These are phyloP conservation scores for Pythium dissotocum DNA, from an alignment of 352 stramenopile species.

Conservation along the genomic window DNA sequence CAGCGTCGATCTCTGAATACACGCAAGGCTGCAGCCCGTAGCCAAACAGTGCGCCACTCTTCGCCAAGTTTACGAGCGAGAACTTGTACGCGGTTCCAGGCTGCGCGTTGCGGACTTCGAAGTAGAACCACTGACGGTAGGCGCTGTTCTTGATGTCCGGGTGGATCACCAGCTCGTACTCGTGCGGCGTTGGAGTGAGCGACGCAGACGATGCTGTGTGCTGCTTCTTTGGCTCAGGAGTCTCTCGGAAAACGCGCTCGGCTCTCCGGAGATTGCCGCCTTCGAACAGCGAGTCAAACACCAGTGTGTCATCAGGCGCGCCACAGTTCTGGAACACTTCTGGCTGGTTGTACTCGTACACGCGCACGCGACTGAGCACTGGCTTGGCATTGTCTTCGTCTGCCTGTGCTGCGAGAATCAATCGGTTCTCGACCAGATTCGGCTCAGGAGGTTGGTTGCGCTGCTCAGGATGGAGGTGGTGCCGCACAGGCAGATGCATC, in stretches of 20 bases:
- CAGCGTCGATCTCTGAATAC: constrained; percentile 64
- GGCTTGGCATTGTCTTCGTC: constrained; percentile 35
- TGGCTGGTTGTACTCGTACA: constrained; percentile 79
- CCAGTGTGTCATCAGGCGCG: constrained; percentile 50
- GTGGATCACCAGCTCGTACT: constrained; percentile 75
- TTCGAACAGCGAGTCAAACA: constrained; percentile 81
- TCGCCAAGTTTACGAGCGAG: constrained; percentile 78
- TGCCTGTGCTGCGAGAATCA: constrained; percentile 38
- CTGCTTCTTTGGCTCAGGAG: not conserved
- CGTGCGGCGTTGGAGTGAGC: constrained; percentile 35
- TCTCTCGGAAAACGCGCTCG: constrained; percentile 52
- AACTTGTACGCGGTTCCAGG: constrained; percentile 66
- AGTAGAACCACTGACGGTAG: constrained; percentile 92
- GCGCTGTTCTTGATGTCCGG: constrained; percentile 82
- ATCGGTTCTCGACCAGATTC: constrained; percentile 46
- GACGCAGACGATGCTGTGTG: not conserved
- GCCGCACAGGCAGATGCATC: constrained; percentile 45
- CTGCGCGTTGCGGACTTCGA: constrained; percentile 65
- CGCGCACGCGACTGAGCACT: constrained; percentile 35
- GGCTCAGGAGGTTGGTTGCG: constrained; percentile 35
- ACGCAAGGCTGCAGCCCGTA: constrained; percentile 78
- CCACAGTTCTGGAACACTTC: constrained; percentile 37
- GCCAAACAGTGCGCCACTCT: constrained; percentile 81
- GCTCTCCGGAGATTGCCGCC: constrained; percentile 64
- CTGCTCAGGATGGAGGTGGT: constrained; percentile 33